A percentile compares a stretch with the other conserved stretches of the same genome.
Conservation (phyloP, 192 early-diverging fungal genomes). For the Dimargaris verticillata region DNA sequence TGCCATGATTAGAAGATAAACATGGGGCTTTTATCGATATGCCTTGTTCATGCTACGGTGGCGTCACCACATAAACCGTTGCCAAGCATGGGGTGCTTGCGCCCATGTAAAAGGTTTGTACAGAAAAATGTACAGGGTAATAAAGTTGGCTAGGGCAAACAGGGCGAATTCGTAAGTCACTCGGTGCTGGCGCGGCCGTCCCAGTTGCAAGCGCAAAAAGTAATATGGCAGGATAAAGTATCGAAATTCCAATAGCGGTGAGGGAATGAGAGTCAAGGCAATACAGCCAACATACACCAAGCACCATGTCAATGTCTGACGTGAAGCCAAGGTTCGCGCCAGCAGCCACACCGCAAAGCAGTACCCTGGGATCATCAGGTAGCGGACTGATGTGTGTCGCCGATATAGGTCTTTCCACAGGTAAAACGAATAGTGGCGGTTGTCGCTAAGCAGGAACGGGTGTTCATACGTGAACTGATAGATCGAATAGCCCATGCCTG, state of each 20-base stretch:
- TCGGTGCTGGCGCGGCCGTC: slow-evolving; percentile 14
- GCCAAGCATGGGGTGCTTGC: slow-evolving; percentile 41
- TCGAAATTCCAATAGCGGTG: slow-evolving; percentile 84
- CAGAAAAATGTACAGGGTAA: slow-evolving; percentile 64
- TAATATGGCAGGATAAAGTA: slow-evolving; percentile 85
- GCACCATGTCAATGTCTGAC: slow-evolving; percentile 33
- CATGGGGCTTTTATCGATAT: no score
- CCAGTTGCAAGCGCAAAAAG: slow-evolving; percentile 51
- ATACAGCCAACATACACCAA: slow-evolving; percentile 34
- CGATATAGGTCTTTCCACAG: slow-evolving; percentile 71
- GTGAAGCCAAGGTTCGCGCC: slow-evolving; percentile 15
- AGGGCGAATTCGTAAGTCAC: slow-evolving; percentile 23
- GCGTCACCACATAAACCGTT: slow-evolving; percentile 89
- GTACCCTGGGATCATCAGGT: slow-evolving; percentile 50
- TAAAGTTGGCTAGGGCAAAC: slow-evolving; percentile 39
- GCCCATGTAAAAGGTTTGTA: slow-evolving; percentile 58
- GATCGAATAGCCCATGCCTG: slow-evolving; percentile 25
- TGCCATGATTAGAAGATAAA: no score
- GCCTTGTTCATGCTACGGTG: no score
- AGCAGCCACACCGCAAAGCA: slow-evolving; percentile 24
- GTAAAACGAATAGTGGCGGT: slow-evolving; percentile 93
- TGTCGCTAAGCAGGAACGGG: slow-evolving; percentile 85
- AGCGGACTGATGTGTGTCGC: slow-evolving; percentile 31
- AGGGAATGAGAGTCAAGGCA: slow-evolving; percentile 60
- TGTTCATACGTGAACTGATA: slow-evolving; percentile 60